phyloP scores from a whole-genome alignment of 2,329 filamentous ascomycete genomes.

The Aspergillus sp. region DNA sequence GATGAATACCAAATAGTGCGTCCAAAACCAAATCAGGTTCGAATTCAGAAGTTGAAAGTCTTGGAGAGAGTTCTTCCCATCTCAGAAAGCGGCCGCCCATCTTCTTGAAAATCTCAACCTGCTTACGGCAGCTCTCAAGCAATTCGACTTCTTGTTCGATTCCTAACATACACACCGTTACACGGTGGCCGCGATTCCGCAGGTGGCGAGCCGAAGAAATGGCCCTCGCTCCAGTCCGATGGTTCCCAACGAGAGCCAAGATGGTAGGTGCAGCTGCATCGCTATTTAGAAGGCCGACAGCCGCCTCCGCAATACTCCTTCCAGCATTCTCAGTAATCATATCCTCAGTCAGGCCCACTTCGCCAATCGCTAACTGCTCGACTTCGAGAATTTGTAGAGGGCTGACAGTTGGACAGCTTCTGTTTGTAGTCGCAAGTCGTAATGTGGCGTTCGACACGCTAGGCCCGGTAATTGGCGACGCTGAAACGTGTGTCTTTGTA shows the following conservation, averaged over 20 bases:
- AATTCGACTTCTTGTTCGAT: constrained; percentile 80
- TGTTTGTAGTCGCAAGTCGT: constrained; percentile 54
- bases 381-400: constrained; percentile 87
- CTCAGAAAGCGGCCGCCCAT: constrained; percentile 72
- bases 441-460: constrained; percentile 45
- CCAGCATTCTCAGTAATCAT: constrained; percentile 91
- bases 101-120: constrained; percentile 79
- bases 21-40: constrained; percentile 82
- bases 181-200: constrained; percentile 75
- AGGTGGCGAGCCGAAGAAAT: constrained; percentile 85
- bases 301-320: constrained; percentile 76
- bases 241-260: constrained; percentile 91
- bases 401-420: constrained; percentile 58
- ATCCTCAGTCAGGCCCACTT: constrained; percentile 82
- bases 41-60: constrained; percentile 54
- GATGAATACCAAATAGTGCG: constrained; percentile 80
- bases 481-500: constrained; percentile 41
- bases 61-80: constrained; percentile 58
- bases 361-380: constrained; percentile 84
- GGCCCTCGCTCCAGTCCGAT: constrained; percentile 81
- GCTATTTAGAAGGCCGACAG: constrained; percentile 68
- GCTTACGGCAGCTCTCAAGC: constrained; percentile 75
- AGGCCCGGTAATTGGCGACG: constrained; percentile 42
- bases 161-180: constrained; percentile 80
- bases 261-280: constrained; percentile 56